Conservation (phyloP, 148 eudicot genomes). For the Rhododendron simsii region DNA sequence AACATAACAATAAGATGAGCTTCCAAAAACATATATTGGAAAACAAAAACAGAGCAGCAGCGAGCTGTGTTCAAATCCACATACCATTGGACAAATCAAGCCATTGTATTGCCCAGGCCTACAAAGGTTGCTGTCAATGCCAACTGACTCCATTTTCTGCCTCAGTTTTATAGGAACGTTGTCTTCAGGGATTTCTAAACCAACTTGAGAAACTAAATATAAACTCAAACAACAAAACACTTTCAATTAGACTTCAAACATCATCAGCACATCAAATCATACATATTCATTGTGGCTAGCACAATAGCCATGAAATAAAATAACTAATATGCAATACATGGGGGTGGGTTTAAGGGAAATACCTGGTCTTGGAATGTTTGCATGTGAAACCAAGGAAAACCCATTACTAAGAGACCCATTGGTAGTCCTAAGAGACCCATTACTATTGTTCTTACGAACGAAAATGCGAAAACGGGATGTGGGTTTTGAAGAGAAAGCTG, state of each 20-base stretch:
- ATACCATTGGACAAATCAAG: slow-evolving; percentile 61
- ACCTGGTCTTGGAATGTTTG: slow-evolving; percentile 37
- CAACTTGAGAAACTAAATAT: slow-evolving; percentile 26
- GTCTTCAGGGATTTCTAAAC: slow-evolving; percentile 31
- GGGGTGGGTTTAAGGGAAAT: not conserved
- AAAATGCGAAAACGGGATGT: slow-evolving; percentile 14
- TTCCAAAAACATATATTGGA: not conserved
- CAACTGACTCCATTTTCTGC: slow-evolving; percentile 45
- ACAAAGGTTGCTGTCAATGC: slow-evolving; percentile 35
- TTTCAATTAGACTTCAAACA: not conserved
- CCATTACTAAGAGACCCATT: slow-evolving; percentile 15
- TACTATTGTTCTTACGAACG: slow-evolving; percentile 5
- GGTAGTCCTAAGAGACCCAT: slow-evolving; percentile 1
- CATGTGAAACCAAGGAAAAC: slow-evolving; percentile 26
- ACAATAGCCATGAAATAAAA: not conserved
- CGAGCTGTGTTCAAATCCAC: not conserved
- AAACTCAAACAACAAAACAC: slow-evolving; percentile 6
- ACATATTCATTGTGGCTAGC: not conserved
- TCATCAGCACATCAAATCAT: not conserved
- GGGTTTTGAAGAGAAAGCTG: slow-evolving; percentile 9
- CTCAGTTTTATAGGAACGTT: slow-evolving; percentile 21
- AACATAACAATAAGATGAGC: not conserved
- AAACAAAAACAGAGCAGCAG: not conserved
- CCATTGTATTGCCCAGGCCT: slow-evolving; percentile 49
- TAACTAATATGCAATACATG: not conserved